These are phyloP conservation scores for Gypsophila paniculata DNA, from an alignment of 179 eudicot genomes.

Conservation along the genomic window DNA sequence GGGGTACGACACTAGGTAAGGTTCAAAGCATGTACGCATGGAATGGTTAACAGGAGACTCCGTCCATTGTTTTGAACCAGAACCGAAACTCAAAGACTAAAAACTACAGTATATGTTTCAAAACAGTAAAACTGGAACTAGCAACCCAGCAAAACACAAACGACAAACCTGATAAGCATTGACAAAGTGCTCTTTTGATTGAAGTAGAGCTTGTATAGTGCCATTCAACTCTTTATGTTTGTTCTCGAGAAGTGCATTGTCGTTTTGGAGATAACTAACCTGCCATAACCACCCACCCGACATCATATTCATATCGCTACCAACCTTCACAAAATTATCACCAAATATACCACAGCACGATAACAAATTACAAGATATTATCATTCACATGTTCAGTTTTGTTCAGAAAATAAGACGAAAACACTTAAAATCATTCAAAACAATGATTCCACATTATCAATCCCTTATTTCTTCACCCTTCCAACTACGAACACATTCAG, in stretches of 20 bases:
- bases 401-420: not conserved
- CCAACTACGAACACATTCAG: too few relatives aligned
- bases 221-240: conserved; percentile 54
- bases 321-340: not conserved
- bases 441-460: not conserved
- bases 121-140: not conserved
- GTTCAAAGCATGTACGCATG: conserved; percentile 1
- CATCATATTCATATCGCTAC: not conserved
- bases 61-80: not conserved
- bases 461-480: too few relatives aligned
- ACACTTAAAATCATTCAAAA: not conserved
- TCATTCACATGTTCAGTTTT: not conserved
- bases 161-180: conserved; percentile 49
- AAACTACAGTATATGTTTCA: not conserved
- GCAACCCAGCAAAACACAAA: not conserved
- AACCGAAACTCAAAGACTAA: not conserved
- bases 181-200: conserved; percentile 49
- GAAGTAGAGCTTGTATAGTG: conserved; percentile 41
- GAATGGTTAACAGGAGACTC: not conserved
- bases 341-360: not conserved
- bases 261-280: conserved; percentile 51
- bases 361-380: not conserved
- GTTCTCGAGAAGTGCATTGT: conserved; percentile 50
- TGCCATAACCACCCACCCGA: conserved; percentile 18
- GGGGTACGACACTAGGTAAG: not conserved